Evolutionary conservation across 2,329 filamentous ascomycete species (phyloP), one percentile per base, ranked within the genome.

Genomic region (Lecanicillium sp.): DNA sequence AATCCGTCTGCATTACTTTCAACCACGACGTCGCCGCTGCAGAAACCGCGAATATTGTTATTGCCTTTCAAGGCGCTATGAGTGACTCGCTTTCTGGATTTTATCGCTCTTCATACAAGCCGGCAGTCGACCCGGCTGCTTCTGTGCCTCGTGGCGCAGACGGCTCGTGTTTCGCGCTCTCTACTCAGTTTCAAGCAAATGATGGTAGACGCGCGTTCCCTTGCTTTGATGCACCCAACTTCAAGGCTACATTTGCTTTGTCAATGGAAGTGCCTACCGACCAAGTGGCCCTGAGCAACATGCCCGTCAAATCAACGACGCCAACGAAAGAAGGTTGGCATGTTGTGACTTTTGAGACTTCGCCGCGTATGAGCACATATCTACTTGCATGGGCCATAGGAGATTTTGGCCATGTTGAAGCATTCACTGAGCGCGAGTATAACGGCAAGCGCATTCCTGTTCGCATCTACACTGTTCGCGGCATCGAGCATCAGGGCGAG

Each of bases 171-270:
- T 74, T 75, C 55, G 88, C 89, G 84, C 70, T 95, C 62, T 94
- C 85, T 67, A 98, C 92, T 35, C 92, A 98, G 59, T 96, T 98
- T 57, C 90, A 98, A 68, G 83, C 89, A 33, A 94, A 87, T 54
- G 90, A 96, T 64, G 92, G 92, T 44, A 82, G 92, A 47, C 77
- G 88, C 48, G 89, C 92, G 8, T 95, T 98, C 65, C 92, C 92
- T 33, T 96, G 92, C 67, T 96, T 96, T 55, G 92, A 98, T 56
- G 92, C 96, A 66, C 92, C 92, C 29, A 95, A 94, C 54, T 73
- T 96, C 47, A 98, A 98, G 66, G 86, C 92, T 9, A 90, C 88
- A 3, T 96, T 95, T 55, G 89, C 95, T 60, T 84, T 98, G 43
- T 75, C 88, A 53, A 83, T 98, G 46, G 90, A 95, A 65, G 75